phyloP scores from a whole-genome alignment of 331 rosid species.

The Acacia concinna region DNA sequence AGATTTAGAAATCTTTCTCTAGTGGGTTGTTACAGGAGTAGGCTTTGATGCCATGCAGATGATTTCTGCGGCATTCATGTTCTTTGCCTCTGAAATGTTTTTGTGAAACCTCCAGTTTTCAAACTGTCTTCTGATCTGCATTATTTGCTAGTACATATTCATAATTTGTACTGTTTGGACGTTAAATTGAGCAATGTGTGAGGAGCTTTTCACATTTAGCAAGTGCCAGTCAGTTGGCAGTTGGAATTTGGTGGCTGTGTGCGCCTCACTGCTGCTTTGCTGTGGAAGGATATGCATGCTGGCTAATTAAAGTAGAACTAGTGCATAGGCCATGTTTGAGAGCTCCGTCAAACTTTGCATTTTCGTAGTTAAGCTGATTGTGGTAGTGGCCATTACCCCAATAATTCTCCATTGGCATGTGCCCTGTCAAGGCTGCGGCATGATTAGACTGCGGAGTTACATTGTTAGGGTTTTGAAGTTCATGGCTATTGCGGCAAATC shows the following conservation, averaged over 20 bases:
- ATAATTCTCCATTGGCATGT: background rate
- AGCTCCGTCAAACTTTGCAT: background rate
- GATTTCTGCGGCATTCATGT: conserved; percentile 19
- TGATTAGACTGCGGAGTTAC: background rate
- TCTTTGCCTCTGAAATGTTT: conserved; percentile 9
- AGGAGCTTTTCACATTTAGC: background rate
- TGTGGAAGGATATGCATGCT: background rate
- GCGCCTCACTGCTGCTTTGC: background rate
- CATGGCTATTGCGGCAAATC: background rate
- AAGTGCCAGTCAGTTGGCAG: background rate
- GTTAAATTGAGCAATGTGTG: background rate
- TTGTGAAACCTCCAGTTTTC: background rate
- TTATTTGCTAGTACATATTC: background rate
- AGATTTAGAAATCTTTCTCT: conserved; percentile 12
- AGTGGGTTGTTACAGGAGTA: conserved; percentile 17
- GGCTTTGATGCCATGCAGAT: conserved; percentile 7
- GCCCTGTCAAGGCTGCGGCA: background rate
- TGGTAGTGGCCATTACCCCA: background rate
- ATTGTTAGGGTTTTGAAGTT: background rate
- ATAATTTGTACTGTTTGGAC: background rate
- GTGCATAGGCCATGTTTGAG: background rate
- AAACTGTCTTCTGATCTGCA: background rate
- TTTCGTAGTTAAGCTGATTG: background rate
- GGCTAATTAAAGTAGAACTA: background rate
- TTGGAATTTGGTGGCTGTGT: background rate